These are phyloP conservation scores for Oryza glaberrima DNA, from an alignment of 176 grass and related monocot genomes.

Conservation along the genomic window DNA sequence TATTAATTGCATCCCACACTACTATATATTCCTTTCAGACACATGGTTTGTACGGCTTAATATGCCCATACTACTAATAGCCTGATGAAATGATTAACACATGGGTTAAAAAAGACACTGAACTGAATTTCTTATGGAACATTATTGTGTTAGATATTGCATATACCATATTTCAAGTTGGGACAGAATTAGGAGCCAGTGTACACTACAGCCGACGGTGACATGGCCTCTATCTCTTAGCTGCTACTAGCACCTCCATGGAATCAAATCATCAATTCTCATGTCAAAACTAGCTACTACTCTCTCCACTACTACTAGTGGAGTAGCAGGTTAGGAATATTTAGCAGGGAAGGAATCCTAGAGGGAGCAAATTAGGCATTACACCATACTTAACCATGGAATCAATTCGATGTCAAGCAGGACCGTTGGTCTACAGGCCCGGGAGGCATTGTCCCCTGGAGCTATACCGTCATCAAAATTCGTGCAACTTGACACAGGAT, in stretches of 20 bases:
- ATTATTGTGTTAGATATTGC: neutral
- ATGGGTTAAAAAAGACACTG: neutral
- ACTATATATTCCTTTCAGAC: too few species aligned
- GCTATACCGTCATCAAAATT: constrained; percentile 22
- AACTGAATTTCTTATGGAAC: neutral
- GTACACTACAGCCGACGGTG: constrained; percentile 30
- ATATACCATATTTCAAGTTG: constrained; percentile 11
- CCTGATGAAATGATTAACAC: constrained; percentile 6
- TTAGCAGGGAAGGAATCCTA: constrained; percentile 20
- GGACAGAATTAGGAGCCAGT: neutral
- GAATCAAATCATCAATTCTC: neutral
- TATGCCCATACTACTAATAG: neutral
- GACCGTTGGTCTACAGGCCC: constrained; percentile 42
- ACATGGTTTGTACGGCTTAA: constrained; percentile 3
- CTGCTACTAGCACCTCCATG: too few species aligned
- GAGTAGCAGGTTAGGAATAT: too few species aligned
- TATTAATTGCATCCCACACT: too few species aligned
- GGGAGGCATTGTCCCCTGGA: constrained; percentile 46
- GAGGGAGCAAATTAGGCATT: neutral
- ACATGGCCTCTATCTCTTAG: constrained; percentile 10
- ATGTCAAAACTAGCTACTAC: neutral
- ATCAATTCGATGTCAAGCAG: constrained; percentile 34
- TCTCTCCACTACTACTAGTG: too few species aligned
- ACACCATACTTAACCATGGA: neutral
- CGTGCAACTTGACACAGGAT: constrained; percentile 29